Evolutionary conservation across 164 flowering plant species (phyloP).

Genomic region (Hamamelis virginiana): DNA sequence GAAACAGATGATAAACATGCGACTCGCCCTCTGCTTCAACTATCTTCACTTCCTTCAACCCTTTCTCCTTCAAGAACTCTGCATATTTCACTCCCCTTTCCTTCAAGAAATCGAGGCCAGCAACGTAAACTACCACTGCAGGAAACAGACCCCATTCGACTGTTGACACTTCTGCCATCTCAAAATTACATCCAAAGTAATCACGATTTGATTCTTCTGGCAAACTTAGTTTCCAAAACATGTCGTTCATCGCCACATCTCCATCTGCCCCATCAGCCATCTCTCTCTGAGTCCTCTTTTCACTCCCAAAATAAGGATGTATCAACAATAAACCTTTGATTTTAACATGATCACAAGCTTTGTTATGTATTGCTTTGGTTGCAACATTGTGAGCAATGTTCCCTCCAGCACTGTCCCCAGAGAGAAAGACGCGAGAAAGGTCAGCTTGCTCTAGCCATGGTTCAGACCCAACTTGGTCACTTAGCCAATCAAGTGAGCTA

Average conservation of each 20-base stretch:
- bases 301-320: slow-evolving; percentile 75
- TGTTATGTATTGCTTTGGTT: slow-evolving; percentile 16
- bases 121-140: slow-evolving; percentile 52
- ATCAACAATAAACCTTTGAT: slow-evolving; percentile 47
- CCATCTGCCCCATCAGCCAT: slow-evolving; percentile 23
- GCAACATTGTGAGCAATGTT: slow-evolving; percentile 76
- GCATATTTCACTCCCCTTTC: slow-evolving; percentile 68
- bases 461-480: slow-evolving; percentile 22
- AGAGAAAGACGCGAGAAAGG: slow-evolving; percentile 62
- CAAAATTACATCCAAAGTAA: slow-evolving; percentile 60
- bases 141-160: slow-evolving; percentile 56
- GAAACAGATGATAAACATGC: slow-evolving; percentile 58
- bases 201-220: slow-evolving; percentile 61
- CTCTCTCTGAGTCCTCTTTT: slow-evolving; percentile 51
- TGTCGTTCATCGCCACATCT: slow-evolving; percentile 49
- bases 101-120: slow-evolving; percentile 69
- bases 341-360: not conserved
- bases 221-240: slow-evolving; percentile 74
- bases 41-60: slow-evolving; percentile 46
- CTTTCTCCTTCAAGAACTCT: slow-evolving; percentile 52
- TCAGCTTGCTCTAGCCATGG: slow-evolving; percentile 61
- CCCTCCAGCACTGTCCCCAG: slow-evolving; percentile 90
- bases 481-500: slow-evolving; percentile 57
- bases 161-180: slow-evolving; percentile 27
- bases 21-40: slow-evolving; percentile 51